Conservation (phyloP, 495 filamentous ascomycete species). For the Podospora tetraspora region DNA sequence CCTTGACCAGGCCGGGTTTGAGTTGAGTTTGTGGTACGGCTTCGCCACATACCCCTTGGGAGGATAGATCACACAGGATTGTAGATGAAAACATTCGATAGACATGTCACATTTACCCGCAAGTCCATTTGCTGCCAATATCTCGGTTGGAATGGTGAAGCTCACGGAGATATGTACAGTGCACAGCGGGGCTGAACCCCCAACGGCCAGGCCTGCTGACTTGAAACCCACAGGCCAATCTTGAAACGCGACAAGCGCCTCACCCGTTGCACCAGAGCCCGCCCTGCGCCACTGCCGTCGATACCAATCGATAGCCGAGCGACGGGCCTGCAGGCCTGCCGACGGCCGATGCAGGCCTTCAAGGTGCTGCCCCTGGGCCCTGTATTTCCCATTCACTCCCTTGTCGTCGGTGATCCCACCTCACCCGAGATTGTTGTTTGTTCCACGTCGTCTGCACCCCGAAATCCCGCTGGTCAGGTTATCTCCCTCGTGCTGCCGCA, state of each 20-base stretch:
- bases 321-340: not conserved
- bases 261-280: not conserved
- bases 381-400: not conserved
- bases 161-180: not conserved
- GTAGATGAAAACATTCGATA: not conserved
- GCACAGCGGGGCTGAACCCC: not conserved
- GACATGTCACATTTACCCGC: not conserved
- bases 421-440: not conserved
- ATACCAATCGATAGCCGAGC: not conserved
- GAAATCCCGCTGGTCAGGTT: not conserved
- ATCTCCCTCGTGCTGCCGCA: not conserved
- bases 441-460: not conserved
- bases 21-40: too few species aligned
- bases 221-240: conserved; percentile 11
- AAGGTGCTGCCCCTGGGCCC: not conserved
- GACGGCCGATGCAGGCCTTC: not conserved
- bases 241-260: conserved; percentile 10
- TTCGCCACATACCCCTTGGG: not conserved
- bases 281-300: conserved; percentile 11
- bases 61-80: not conserved
- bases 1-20: not conserved
- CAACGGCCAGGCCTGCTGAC: not conserved
- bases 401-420: not conserved
- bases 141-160: not conserved
- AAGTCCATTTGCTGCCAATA: not conserved